Percentiles rank a stretch among this genome's conserved stretches.
Conservation (phyloP, 225 moss, liverwort and hornwort genomes). For the Neckera pumila region DNA sequence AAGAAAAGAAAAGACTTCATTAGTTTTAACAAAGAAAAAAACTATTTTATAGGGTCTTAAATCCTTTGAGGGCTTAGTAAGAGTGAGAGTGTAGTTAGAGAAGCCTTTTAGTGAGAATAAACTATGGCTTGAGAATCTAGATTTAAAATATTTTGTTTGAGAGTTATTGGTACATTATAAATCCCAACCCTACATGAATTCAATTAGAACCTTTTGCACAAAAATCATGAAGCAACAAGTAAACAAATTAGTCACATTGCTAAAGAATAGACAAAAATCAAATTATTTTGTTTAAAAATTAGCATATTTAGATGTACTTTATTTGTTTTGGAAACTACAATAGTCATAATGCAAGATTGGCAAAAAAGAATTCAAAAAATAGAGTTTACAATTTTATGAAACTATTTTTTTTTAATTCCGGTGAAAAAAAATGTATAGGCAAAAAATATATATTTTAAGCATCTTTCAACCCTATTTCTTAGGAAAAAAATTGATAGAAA, state of each 20-base stretch:
- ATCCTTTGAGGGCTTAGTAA: rapidly evolving
- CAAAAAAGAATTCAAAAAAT: background rate
- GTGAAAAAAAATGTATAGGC: too few species aligned
- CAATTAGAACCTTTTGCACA: background rate
- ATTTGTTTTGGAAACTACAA: rapidly evolving
- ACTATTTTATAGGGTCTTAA: background rate
- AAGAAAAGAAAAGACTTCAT: background rate
- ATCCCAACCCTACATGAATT: background rate
- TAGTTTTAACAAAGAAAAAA: too few species aligned
- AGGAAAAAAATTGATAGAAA: background rate
- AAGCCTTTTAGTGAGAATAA: rapidly evolving
- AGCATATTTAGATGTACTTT: background rate
- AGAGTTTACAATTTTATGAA: too few species aligned
- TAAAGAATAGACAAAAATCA: background rate
- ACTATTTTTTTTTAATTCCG: too few species aligned
- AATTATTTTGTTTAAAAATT: too few species aligned
- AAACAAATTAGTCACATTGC: background rate
- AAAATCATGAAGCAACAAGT: background rate
- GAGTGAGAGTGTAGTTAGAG: background rate
- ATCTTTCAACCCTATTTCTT: background rate
- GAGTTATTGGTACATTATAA: rapidly evolving
- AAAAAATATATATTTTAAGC: too few species aligned
- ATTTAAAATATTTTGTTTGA: background rate
- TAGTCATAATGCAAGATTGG: rapidly evolving
- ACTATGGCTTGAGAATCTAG: background rate